phyloP scores from a whole-genome alignment of 2,329 filamentous ascomycete species.

The Aspergillus sergii region DNA sequence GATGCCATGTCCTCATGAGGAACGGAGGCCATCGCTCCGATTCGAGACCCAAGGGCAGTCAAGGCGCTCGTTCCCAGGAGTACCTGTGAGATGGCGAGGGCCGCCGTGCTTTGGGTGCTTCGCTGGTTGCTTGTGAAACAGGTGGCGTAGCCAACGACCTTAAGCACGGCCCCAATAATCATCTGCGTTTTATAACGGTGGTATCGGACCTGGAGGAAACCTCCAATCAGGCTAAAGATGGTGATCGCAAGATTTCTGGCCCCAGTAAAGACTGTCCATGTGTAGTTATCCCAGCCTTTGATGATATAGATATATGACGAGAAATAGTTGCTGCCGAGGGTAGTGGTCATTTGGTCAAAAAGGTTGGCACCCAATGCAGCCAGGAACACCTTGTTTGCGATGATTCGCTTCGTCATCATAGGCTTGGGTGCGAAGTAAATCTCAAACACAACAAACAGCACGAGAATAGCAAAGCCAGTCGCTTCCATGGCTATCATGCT shows the following conservation, averaged over 20 bases:
- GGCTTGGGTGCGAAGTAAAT: conserved; percentile 51
- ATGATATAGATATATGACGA: conserved; percentile 15
- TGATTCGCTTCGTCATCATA: conserved; percentile 38
- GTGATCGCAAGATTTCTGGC: conserved; percentile 45
- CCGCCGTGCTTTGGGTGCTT: conserved; percentile 33
- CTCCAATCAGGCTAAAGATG: conserved; percentile 37
- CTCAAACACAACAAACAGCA: conserved; percentile 57
- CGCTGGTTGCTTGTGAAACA: conserved; percentile 34
- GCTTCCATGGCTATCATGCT: conserved; percentile 54
- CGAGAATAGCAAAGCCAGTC: conserved; percentile 55
- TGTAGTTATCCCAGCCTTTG: conserved; percentile 36
- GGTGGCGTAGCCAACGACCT: conserved; percentile 42
- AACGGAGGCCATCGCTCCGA: conserved; percentile 46
- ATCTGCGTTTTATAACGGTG: conserved; percentile 49
- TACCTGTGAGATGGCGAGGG: conserved; percentile 40
- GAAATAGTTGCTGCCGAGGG: conserved; percentile 10
- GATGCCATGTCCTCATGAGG: conserved; percentile 48
- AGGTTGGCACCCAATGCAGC: conserved; percentile 6
- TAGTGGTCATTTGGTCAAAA: conserved; percentile 11
- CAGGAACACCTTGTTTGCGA: conserved; percentile 28
- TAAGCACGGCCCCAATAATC: conserved; percentile 41
- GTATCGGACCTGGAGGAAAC: conserved; percentile 35
- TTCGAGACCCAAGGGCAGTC: conserved; percentile 45
- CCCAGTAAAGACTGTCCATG: conserved; percentile 46
- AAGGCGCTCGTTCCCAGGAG: conserved; percentile 42